These are phyloP conservation scores for Agrostemma githago DNA, from an alignment of 148 eudicot species.

Conservation along the genomic window DNA sequence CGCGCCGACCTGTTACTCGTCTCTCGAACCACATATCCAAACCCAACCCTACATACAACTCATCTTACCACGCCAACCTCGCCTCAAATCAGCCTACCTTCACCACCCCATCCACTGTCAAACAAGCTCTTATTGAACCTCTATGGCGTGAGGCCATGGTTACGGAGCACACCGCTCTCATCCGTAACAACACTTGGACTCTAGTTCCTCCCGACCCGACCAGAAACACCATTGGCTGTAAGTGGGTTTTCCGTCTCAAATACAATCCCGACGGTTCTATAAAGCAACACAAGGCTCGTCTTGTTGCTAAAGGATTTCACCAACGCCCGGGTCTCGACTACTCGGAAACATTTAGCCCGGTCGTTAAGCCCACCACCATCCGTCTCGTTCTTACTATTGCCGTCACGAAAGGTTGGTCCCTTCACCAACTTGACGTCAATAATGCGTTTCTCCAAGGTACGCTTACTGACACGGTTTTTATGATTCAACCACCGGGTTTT, in stretches of 20 bases:
- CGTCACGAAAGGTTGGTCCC: background rate
- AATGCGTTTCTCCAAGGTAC: background rate
- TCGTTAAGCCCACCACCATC: too few species aligned
- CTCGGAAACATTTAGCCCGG: background rate
- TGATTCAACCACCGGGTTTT: constrained; percentile 1
- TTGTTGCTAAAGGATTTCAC: too few species aligned
- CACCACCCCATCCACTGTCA: too few species aligned
- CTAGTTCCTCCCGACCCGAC: background rate
- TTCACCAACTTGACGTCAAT: background rate
- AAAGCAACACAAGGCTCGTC: background rate
- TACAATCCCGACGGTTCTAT: background rate
- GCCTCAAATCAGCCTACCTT: too few species aligned
- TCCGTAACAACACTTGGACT: too few species aligned
- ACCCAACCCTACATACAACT: too few species aligned
- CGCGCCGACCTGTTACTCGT: too few species aligned
- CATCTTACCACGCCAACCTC: too few species aligned
- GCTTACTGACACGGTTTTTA: background rate
- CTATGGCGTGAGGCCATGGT: too few species aligned
- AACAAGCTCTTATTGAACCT: too few species aligned
- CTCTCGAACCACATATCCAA: too few species aligned
- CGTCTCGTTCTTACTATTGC: background rate
- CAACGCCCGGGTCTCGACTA: background rate
- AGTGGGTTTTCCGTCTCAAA: background rate
- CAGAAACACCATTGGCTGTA: background rate
- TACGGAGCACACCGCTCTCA: too few species aligned